phyloP scores from a whole-genome alignment of 257 asterid genomes.

The Cinchona pubescens region DNA sequence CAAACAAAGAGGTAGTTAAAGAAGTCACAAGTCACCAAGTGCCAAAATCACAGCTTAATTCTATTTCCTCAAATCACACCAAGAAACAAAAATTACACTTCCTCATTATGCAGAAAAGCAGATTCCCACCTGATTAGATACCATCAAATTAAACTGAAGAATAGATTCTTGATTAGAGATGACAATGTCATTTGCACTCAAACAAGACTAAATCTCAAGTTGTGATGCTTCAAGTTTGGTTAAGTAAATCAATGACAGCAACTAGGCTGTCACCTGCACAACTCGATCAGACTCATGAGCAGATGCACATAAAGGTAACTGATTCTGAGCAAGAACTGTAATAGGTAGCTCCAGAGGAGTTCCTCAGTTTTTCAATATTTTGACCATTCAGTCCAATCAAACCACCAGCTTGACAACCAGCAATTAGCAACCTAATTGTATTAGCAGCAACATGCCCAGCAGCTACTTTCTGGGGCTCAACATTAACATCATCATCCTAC shows the following conservation, averaged over 20 bases:
- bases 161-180: not conserved
- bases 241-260: not conserved
- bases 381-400: constrained; percentile 92
- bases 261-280: constrained; percentile 63
- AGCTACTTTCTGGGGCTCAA: constrained; percentile 60
- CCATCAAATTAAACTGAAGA: not conserved
- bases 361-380: constrained; percentile 84
- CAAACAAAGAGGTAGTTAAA: not conserved
- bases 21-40: not conserved
- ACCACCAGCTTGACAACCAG: constrained; percentile 95
- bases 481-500: constrained; percentile 68
- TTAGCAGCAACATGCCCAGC: constrained; percentile 83
- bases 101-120: not conserved
- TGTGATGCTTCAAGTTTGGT: not conserved
- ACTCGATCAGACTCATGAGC: constrained; percentile 94
- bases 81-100: not conserved
- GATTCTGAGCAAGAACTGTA: constrained; percentile 81
- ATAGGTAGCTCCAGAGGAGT: constrained; percentile 73
- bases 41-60: not conserved
- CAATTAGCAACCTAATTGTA: constrained; percentile 83
- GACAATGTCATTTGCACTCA: not conserved
- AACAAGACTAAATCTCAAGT: not conserved
- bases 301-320: constrained; percentile 93
- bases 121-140: not conserved
- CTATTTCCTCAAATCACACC: not conserved